Conservation (phyloP, 2,329 filamentous ascomycete species). For the Fusarium robinianum region DNA sequence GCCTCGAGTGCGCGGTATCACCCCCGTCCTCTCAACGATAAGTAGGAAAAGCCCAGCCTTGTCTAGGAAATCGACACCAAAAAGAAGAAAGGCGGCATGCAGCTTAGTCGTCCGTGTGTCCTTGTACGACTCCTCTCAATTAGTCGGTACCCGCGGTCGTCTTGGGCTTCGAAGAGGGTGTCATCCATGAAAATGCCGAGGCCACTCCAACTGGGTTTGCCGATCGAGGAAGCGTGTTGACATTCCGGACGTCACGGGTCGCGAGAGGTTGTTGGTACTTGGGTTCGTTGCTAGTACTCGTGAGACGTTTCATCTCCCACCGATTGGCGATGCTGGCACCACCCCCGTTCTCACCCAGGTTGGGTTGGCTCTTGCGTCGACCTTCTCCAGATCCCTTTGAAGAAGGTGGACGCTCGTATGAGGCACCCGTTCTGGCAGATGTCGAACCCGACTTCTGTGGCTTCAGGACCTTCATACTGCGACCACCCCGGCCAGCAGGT, state of each 20-base stretch:
- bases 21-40: neutral
- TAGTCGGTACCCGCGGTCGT: constrained; percentile 40
- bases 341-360: constrained; percentile 37
- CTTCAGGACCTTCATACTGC: constrained; percentile 90
- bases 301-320: constrained; percentile 60
- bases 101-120: neutral
- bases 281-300: constrained; percentile 49
- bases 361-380: constrained; percentile 59
- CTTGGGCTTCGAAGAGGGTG: constrained; percentile 50
- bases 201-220: constrained; percentile 89
- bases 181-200: constrained; percentile 94
- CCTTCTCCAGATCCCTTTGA: constrained; percentile 53
- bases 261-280: constrained; percentile 40
- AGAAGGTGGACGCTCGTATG: constrained; percentile 56
- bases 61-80: constrained; percentile 11
- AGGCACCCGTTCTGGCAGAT: constrained; percentile 53
- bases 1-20: constrained; percentile 9
- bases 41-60: neutral
- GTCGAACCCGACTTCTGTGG: constrained; percentile 68
- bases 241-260: constrained; percentile 45
- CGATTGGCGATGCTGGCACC: constrained; percentile 40
- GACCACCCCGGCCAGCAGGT: constrained; percentile 62
- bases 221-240: constrained; percentile 55
- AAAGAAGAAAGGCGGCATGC: constrained; percentile 1
- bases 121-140: neutral